phyloP scores from a whole-genome alignment of 192 early-diverging fungal genomes.

The Dissophora globulifera region DNA sequence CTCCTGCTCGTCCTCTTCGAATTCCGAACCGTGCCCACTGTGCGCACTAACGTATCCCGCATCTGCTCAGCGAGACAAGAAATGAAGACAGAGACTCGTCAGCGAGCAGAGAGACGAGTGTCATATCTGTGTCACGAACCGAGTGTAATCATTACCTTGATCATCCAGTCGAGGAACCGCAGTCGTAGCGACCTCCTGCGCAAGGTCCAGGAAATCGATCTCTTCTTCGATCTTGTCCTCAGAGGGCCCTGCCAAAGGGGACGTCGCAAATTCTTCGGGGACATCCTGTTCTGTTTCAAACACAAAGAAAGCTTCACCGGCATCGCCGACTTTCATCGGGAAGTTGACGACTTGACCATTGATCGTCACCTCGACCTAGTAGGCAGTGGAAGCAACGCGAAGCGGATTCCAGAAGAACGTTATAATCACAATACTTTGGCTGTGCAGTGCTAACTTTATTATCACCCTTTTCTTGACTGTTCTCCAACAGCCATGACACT shows the following conservation, averaged over 20 bases:
- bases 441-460: no score
- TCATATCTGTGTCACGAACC: no score
- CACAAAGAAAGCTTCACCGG: conserved; percentile 98
- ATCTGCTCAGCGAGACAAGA: conserved; percentile 1
- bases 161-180: conserved; percentile 6
- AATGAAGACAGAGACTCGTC: no score
- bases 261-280: conserved; percentile 92
- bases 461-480: no score
- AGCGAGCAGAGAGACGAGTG: not conserved
- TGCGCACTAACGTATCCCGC: conserved; percentile 46
- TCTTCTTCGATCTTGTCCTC: conserved; percentile 36
- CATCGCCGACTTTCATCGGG: conserved; percentile 96
- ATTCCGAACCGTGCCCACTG: conserved; percentile 44
- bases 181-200: conserved; percentile 5
- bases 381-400: no score
- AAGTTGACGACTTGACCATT: conserved; percentile 82
- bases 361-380: conserved; percentile 81
- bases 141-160: conserved; percentile 6
- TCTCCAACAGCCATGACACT: no score
- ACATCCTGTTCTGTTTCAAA: conserved; percentile 91
- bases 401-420: no score
- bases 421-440: no score
- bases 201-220: conserved; percentile 47
- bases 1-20: conserved; percentile 34
- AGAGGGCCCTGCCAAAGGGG: conserved; percentile 78